Evolutionary conservation across 2,329 filamentous ascomycete genomes (phyloP).

Genomic region (Talaromyces sp.): DNA sequence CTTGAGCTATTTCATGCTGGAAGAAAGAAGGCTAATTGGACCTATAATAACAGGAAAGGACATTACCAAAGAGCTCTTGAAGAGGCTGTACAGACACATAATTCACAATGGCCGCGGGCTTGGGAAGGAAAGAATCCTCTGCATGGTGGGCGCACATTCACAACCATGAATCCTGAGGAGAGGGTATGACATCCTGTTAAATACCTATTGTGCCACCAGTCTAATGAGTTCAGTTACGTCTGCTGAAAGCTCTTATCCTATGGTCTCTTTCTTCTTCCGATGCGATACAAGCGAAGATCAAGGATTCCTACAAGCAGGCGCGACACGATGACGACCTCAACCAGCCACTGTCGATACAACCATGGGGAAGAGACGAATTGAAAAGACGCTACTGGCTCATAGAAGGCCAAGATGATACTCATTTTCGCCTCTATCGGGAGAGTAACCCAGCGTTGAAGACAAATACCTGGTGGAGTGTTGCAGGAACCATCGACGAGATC

Average conservation of each 20-base stretch:
- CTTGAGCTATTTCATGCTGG: background rate
- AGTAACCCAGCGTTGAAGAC: conserved; percentile 75
- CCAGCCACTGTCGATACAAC: conserved; percentile 82
- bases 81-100: conserved; percentile 82
- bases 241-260: conserved; percentile 77
- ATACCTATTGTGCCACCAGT: conserved; percentile 3
- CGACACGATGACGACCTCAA: conserved; percentile 76
- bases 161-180: conserved; percentile 74
- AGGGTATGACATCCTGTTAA: conserved; percentile 57
- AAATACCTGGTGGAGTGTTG: conserved; percentile 89
- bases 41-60: conserved; percentile 61
- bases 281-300: conserved; percentile 73
- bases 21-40: conserved; percentile 29
- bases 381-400: conserved; percentile 92
- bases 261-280: conserved; percentile 92
- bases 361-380: conserved; percentile 85
- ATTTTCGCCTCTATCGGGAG: conserved; percentile 91
- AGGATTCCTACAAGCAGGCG: conserved; percentile 81
- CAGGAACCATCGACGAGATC: conserved; percentile 84
- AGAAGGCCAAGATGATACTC: conserved; percentile 89
- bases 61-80: conserved; percentile 93
- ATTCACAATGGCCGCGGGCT: conserved; percentile 77
- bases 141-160: conserved; percentile 74
- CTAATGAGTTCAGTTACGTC: conserved; percentile 60
- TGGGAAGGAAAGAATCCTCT: conserved; percentile 85